phyloP scores from a whole-genome alignment of 1,284 basidiomycete species.

The Malassezia obtusa region DNA sequence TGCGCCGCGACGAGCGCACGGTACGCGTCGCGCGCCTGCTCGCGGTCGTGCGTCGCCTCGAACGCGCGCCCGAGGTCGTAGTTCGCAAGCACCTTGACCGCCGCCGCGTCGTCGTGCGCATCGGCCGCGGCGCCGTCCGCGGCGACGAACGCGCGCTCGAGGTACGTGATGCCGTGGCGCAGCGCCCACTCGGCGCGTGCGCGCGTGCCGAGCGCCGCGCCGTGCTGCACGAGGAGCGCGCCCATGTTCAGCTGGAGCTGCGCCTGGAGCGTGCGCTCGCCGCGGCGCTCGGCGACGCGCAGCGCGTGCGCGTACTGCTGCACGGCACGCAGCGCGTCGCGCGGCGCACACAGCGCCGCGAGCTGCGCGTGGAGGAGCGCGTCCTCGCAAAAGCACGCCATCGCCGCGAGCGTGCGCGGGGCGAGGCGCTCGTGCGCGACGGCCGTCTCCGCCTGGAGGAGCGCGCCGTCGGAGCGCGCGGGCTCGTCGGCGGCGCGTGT shows the following conservation, averaged over 20 bases:
- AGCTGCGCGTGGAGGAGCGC: slow-evolving; percentile 10
- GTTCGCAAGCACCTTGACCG: slow-evolving; percentile 33
- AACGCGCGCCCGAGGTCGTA: slow-evolving; percentile 44
- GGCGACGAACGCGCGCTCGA: slow-evolving; percentile 21
- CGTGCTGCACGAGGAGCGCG: slow-evolving; percentile 28
- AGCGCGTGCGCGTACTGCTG: slow-evolving; percentile 24
- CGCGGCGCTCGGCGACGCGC: slow-evolving; percentile 17
- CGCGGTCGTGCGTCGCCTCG: slow-evolving; percentile 26
- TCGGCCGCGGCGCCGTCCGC: slow-evolving; percentile 14
- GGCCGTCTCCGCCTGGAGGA: slow-evolving; percentile 18
- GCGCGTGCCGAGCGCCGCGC: slow-evolving; percentile 16
- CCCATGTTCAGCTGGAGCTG: slow-evolving; percentile 31
- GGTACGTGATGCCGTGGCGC: slow-evolving; percentile 22
- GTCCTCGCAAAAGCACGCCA: slow-evolving; percentile 7
- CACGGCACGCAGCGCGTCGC: slow-evolving; percentile 19
- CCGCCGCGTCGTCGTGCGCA: slow-evolving; percentile 11
- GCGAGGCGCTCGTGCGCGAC: slow-evolving; percentile 29
- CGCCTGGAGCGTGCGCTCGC: slow-evolving; percentile 16
- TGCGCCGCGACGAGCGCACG: slow-evolving; percentile 33
- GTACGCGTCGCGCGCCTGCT: slow-evolving; percentile 38
- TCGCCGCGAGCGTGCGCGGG: slow-evolving; percentile 1
- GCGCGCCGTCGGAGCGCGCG: slow-evolving; percentile 14
- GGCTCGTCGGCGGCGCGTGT: slow-evolving; percentile 4
- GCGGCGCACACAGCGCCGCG: slow-evolving; percentile 6
- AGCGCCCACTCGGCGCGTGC: slow-evolving; percentile 17